A percentile compares a stretch with the other conserved stretches of the same genome.
Conservation (phyloP, 441 rosid species). For the Melastoma candidum region DNA sequence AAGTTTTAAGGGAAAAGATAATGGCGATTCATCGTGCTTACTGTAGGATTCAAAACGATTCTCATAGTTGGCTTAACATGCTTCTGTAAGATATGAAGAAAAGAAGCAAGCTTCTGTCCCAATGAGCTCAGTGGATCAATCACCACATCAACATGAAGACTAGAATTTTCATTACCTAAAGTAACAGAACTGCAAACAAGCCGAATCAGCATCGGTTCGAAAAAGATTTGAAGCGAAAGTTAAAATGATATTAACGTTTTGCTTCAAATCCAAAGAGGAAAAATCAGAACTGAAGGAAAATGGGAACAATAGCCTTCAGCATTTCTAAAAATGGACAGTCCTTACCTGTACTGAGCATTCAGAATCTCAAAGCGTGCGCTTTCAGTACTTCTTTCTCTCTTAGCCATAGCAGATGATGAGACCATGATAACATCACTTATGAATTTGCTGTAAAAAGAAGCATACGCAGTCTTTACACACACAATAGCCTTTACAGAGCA, state of each 20-base stretch:
- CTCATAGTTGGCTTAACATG: slow-evolving; percentile 92
- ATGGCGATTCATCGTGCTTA: slow-evolving; percentile 24
- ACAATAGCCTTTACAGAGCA: no score
- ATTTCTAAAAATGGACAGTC: not conserved
- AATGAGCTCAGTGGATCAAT: slow-evolving; percentile 87
- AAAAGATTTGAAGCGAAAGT: not conserved
- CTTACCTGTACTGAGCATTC: slow-evolving; percentile 70
- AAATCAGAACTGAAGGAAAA: not conserved
- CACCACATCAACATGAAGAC: slow-evolving; percentile 90
- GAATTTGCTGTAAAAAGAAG: slow-evolving; percentile 65
- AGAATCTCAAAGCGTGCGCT: slow-evolving; percentile 90
- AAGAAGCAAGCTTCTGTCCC: slow-evolving; percentile 87
- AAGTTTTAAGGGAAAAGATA: not conserved
- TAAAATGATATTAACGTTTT: no score
- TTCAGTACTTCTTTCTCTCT: slow-evolving; percentile 88
- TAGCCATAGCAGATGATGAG: slow-evolving; percentile 83
- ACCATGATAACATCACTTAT: slow-evolving; percentile 78
- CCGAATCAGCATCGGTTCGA: not conserved
- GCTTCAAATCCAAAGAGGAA: no score
- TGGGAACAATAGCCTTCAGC: not conserved
- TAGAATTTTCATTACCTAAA: slow-evolving; percentile 58
- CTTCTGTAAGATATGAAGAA: slow-evolving; percentile 70
- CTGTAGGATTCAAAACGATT: slow-evolving; percentile 91
- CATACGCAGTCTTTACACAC: not conserved
- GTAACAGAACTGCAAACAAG: slow-evolving; percentile 68